Conservation (phyloP, 345 rosid species). For the Dimocarpus longan region DNA sequence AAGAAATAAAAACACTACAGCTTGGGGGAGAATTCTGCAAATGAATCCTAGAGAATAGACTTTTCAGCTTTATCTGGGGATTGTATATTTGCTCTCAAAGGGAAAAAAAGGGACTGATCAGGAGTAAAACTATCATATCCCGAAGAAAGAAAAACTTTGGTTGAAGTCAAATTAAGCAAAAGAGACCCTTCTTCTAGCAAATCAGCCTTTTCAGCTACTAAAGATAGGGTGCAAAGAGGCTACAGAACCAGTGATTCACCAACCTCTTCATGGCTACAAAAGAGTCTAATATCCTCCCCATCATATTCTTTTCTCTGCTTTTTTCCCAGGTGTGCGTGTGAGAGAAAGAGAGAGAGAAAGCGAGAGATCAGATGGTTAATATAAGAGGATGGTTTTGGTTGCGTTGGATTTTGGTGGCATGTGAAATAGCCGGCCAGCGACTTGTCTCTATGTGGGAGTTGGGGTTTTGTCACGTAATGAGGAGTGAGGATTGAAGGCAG, state of each 20-base stretch:
- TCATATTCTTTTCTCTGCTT: not conserved
- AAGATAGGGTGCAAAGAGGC: slow-evolving; percentile 9
- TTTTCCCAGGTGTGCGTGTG: slow-evolving; percentile 17
- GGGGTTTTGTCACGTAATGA: slow-evolving; percentile 47
- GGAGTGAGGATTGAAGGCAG: slow-evolving; percentile 34
- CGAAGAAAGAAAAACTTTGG: slow-evolving; percentile 1
- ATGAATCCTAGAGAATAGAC: slow-evolving; percentile 49
- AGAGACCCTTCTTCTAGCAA: slow-evolving; percentile 22
- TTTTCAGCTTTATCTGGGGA: slow-evolving; percentile 49
- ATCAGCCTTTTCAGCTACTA: slow-evolving; percentile 31
- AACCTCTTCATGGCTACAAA: slow-evolving; percentile 39
- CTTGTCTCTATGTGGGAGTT: slow-evolving; percentile 54
- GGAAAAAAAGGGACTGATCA: slow-evolving; percentile 48
- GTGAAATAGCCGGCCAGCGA: slow-evolving; percentile 66
- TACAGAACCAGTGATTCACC: slow-evolving; percentile 3
- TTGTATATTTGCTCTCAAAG: slow-evolving; percentile 27
- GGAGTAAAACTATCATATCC: slow-evolving; percentile 33
- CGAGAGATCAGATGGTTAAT: slow-evolving; percentile 4
- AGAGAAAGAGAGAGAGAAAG: slow-evolving; percentile 10
- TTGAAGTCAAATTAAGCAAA: slow-evolving; percentile 38
- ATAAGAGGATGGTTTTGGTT: slow-evolving; percentile 9
- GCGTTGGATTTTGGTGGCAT: slow-evolving; percentile 57
- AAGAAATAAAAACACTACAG: slow-evolving; percentile 13
- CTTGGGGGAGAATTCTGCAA: slow-evolving; percentile 40
- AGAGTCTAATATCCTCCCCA: slow-evolving; percentile 26